Conservation (phyloP, 2,329 filamentous ascomycete genomes). For the Penicillium vulpinum region DNA sequence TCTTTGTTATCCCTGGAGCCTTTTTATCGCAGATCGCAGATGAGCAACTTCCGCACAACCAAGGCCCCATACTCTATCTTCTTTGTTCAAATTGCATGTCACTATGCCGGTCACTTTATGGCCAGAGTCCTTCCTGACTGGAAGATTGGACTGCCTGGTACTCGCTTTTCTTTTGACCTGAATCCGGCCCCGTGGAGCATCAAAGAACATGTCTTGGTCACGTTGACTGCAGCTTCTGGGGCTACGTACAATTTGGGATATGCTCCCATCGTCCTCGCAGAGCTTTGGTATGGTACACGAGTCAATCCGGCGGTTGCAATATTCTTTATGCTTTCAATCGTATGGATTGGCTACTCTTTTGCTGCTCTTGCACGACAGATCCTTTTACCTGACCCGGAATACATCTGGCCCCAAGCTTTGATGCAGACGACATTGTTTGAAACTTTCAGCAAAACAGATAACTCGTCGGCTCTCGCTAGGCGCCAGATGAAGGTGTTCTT, state of each 20-base stretch:
- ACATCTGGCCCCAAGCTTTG: constrained; percentile 55
- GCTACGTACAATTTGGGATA: constrained; percentile 56
- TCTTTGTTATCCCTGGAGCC: constrained; percentile 50
- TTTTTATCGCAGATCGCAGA: constrained; percentile 58
- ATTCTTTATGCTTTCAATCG: constrained; percentile 62
- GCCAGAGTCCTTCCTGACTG: constrained; percentile 53
- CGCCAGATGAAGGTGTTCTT: constrained; percentile 62
- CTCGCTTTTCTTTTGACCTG: constrained; percentile 51
- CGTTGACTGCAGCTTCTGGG: constrained; percentile 56
- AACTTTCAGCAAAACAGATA: constrained; percentile 51
- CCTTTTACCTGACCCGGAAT: constrained; percentile 59
- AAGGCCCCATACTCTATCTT: constrained; percentile 61
- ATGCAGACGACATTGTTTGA: constrained; percentile 62
- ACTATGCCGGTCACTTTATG: constrained; percentile 56
- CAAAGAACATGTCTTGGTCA: constrained; percentile 60
- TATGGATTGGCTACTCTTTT: constrained; percentile 60
- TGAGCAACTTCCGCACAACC: constrained; percentile 59
- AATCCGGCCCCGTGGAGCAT: constrained; percentile 60
- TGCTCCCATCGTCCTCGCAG: constrained; percentile 55
- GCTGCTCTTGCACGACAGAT: constrained; percentile 60
- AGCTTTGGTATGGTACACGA: constrained; percentile 57
- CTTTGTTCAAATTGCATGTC: constrained; percentile 61
- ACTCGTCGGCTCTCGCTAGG: constrained; percentile 50
- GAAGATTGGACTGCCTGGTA: constrained; percentile 51
- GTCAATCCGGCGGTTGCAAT: constrained; percentile 57